A percentile compares a stretch with the other conserved stretches of the same genome.
phyloP scores from a whole-genome alignment of 208 protist genomes.

The Leishmania turanica region DNA sequence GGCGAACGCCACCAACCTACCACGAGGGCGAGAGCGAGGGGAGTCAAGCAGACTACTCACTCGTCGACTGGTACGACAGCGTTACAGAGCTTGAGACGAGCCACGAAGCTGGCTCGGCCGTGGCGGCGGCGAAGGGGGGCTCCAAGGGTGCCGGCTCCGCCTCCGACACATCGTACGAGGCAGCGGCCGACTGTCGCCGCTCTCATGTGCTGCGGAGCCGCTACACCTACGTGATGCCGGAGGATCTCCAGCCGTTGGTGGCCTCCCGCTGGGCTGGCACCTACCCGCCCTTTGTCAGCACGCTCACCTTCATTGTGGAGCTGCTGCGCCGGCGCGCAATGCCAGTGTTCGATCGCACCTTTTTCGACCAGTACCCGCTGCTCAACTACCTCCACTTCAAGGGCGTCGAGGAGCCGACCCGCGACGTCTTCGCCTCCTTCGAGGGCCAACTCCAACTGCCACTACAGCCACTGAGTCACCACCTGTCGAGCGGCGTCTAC shows the following conservation, averaged over 20 bases:
- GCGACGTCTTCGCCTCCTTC: slow-evolving; percentile 78
- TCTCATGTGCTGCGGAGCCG: slow-evolving; percentile 9
- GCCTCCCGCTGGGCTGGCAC: slow-evolving; percentile 58
- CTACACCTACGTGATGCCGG: slow-evolving; percentile 32
- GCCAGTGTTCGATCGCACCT: slow-evolving; percentile 63
- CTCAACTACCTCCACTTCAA: slow-evolving; percentile 66
- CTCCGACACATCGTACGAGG: not conserved
- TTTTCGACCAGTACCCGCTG: slow-evolving; percentile 68
- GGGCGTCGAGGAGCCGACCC: slow-evolving; percentile 41
- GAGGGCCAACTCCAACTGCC: slow-evolving; percentile 93
- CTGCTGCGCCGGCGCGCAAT: slow-evolving; percentile 67
- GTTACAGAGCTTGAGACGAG: not conserved
- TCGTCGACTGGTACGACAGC: slow-evolving; percentile 10
- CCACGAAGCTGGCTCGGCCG: not conserved
- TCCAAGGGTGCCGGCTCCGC: not conserved
- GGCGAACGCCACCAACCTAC: not conserved
- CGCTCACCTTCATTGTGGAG: slow-evolving; percentile 72
- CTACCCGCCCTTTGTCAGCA: slow-evolving; percentile 44
- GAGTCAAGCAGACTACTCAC: slow-evolving; percentile 18
- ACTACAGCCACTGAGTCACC: slow-evolving; percentile 97
- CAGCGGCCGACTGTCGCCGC: slow-evolving; percentile 6
- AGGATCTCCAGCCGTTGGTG: slow-evolving; percentile 46
- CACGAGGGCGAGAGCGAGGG: not conserved
- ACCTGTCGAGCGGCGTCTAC: slow-evolving; percentile 97
- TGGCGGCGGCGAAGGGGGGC: not conserved